Conservation (phyloP, 768 basidiomycete genomes). For the Trametes gibbosa region DNA sequence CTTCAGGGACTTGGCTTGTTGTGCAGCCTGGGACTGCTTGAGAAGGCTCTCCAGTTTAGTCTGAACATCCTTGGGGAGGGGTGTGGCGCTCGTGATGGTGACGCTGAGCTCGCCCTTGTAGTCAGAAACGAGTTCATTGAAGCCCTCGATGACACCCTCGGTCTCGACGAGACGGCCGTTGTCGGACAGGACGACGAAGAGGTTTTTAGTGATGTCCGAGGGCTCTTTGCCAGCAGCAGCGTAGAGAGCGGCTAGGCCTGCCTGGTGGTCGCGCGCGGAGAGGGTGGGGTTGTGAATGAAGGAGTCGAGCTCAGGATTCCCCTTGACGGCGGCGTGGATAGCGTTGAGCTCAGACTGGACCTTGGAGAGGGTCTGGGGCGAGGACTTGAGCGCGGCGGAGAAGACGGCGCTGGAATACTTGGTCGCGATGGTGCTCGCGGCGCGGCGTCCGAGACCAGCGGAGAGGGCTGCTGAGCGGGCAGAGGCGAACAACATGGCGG, state of each 20-base stretch:
- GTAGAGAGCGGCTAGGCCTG: slow-evolving; percentile 67
- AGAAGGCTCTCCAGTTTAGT: slow-evolving; percentile 79
- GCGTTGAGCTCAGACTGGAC: slow-evolving; percentile 81
- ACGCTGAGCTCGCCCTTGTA: slow-evolving; percentile 94
- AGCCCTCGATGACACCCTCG: slow-evolving; percentile 83
- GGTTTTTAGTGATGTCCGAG: slow-evolving; percentile 90
- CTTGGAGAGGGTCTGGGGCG: slow-evolving; percentile 76
- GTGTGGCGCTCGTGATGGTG: slow-evolving; percentile 82
- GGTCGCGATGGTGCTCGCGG: slow-evolving; percentile 71
- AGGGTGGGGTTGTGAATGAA: slow-evolving; percentile 93
- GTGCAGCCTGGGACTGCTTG: slow-evolving; percentile 82
- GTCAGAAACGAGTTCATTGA: slow-evolving; percentile 83
- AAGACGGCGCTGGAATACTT: slow-evolving; percentile 87
- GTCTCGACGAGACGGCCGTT: slow-evolving; percentile 90
- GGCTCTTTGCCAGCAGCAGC: slow-evolving; percentile 72
- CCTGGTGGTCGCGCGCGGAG: slow-evolving; percentile 68
- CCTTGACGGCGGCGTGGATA: slow-evolving; percentile 68
- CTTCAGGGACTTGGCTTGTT: slow-evolving; percentile 85
- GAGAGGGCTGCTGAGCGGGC: slow-evolving; percentile 47
- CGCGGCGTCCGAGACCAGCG: slow-evolving; percentile 60
- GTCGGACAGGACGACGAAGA: slow-evolving; percentile 85
- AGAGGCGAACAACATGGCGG: slow-evolving; percentile 54
- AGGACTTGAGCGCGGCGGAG: slow-evolving; percentile 78
- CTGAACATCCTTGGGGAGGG: slow-evolving; percentile 75
- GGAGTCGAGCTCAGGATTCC: slow-evolving; percentile 57